A percentile compares a stretch with the other conserved stretches of the same genome.
Evolutionary conservation across 1,139 yeast species (phyloP).

Genomic region (Blastobotrys niveus): DNA sequence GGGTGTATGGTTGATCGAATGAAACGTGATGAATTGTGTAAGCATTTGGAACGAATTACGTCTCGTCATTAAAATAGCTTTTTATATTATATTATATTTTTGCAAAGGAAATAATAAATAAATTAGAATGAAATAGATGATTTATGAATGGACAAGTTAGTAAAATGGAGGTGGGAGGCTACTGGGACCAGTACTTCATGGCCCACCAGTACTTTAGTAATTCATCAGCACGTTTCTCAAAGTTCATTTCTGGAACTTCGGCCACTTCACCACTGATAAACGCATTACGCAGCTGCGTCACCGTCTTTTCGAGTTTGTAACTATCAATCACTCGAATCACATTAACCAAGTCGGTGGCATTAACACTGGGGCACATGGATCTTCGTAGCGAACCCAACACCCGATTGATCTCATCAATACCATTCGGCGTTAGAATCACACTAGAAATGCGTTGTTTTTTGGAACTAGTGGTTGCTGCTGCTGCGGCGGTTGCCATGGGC

Average conservation of each 20-base stretch:
- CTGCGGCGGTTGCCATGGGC: neutral
- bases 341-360: conserved; percentile 8
- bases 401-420: too few relatives aligned
- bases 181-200: neutral
- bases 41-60: conserved; percentile 2
- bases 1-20: conserved; percentile 13
- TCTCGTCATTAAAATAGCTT: too few relatives aligned
- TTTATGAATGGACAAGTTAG: too few relatives aligned
- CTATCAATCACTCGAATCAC: conserved; percentile 9
- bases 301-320: neutral
- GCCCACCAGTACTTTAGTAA: conserved; percentile 12
- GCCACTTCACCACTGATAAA: conserved; percentile 8
- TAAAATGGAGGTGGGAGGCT: too few relatives aligned
- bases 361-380: neutral
- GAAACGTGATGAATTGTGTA: neutral
- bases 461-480: too few relatives aligned
- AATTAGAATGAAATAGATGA: too few relatives aligned
- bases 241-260: neutral
- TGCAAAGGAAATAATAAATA: neutral
- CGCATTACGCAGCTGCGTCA: conserved; percentile 10
- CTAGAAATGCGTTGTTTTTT: too few relatives aligned
- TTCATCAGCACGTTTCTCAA: conserved; percentile 7
- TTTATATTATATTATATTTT: neutral
- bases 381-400: neutral
- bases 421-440: too few relatives aligned